Evolutionary conservation across 202 grass and related monocot species (phyloP), one percentile per base, ranked within the genome.

Genomic region (Schoenoplectus tabernaemontani): DNA sequence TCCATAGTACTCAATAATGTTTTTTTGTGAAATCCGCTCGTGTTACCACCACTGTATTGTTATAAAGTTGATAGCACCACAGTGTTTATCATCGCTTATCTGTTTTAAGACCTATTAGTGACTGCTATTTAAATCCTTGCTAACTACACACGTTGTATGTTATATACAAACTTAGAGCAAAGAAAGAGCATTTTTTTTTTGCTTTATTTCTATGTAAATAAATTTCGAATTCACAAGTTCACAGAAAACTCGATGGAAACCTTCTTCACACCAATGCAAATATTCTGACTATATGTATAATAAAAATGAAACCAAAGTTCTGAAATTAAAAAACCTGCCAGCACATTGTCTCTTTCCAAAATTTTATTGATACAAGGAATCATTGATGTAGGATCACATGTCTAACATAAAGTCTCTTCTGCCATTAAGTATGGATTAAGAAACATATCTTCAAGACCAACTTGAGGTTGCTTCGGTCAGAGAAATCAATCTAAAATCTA

Each of bases 371-470:
- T 75, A 75, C 15, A 75, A 75, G 47, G 70, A 54, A 75, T 75
- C 44, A 54, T 54, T 51, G 47, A 54, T 75, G 70, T 54, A 75
- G 48, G 70, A 75, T 75, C 70, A 75, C 70, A 75, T 75, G 26
- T n/a, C 44, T 34, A 75, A 53, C 70, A 54, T 7, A n/a, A 54
- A 75, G 70, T 75, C 46, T 75, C 20, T 54, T 75, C 7, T n/a
- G 54, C 28, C 28, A 72, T 75, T 33, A 51, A 53, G 3, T 20
- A 54, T 34, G 47, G 28, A 54, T 75, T 75, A 75, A 53, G 15
- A 75, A 75, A 54, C 70, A 75, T 75, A 75, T 75, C 70, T 46
- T 75, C 15, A 54, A 75, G 28, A 19, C 24, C 70, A 75, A 75
- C 43, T 75, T 75, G 70, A 51, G 70, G 23, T 53, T 54, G 70